Conservation (phyloP, 805 yeast genomes). For the Ogataea methylovora region DNA sequence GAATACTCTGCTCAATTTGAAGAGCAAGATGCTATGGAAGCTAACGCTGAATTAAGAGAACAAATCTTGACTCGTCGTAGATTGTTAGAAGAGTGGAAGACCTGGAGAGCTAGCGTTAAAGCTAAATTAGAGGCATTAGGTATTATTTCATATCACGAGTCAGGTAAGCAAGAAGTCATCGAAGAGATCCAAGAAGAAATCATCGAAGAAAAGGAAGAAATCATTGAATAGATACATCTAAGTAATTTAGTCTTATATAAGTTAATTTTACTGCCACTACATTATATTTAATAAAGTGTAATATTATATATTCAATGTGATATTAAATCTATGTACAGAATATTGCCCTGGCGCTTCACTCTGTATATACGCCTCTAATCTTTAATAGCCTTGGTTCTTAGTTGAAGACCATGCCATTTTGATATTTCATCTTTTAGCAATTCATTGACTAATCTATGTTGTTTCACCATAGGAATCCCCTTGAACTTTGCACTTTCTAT, state of each 20-base stretch:
- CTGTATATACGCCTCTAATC: too few species aligned
- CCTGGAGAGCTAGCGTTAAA: constrained; percentile 57
- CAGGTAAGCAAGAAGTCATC: constrained; percentile 44
- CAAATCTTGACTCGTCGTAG: constrained; percentile 77
- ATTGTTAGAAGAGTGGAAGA: constrained; percentile 77
- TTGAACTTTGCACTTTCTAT: constrained; percentile 68
- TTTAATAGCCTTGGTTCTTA: constrained; percentile 57
- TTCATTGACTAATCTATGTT: constrained; percentile 83
- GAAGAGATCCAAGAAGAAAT: constrained; percentile 77
- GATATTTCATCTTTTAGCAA: constrained; percentile 76
- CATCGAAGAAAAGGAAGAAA: constrained; percentile 64
- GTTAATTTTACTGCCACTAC: neutral
- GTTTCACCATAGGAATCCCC: constrained; percentile 80
- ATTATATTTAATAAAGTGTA: constrained; percentile 3
- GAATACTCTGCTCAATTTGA: constrained; percentile 91
- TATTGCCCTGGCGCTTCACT: too few species aligned
- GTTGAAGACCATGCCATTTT: constrained; percentile 92
- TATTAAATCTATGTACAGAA: neutral
- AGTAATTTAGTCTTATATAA: neutral
- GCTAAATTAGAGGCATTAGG: constrained; percentile 39
- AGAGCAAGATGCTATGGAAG: constrained; percentile 93
- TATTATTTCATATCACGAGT: constrained; percentile 40
- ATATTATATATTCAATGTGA: neutral
- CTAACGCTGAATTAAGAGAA: constrained; percentile 85
- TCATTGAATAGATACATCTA: constrained; percentile 50